A percentile compares a stretch with the other conserved stretches of the same genome.
These are phyloP conservation scores for Acanthamoeba lenticulata DNA, from an alignment of 208 protist species.

Conservation along the genomic window DNA sequence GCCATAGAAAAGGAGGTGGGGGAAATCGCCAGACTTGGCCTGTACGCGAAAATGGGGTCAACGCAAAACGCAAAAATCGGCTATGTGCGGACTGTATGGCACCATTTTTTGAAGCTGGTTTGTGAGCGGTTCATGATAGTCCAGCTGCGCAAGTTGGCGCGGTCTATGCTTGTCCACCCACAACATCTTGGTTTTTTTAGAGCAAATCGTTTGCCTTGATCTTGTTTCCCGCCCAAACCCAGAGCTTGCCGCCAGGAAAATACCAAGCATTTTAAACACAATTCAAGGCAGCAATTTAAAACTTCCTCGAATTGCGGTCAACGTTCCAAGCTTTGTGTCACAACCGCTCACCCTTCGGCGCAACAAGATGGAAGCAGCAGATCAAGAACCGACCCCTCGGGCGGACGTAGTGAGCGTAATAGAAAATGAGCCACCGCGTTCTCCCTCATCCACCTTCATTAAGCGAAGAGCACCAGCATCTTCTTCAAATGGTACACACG, in stretches of 20 bases:
- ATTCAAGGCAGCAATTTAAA: too few species aligned
- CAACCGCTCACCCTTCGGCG: background rate
- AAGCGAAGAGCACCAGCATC: background rate
- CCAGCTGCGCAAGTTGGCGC: conserved; percentile 93
- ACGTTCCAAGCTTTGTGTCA: background rate
- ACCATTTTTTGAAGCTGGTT: conserved; percentile 92
- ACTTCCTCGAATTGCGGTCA: too few species aligned
- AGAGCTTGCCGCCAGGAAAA: too few species aligned
- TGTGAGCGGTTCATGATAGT: conserved; percentile 94
- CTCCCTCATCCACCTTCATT: background rate
- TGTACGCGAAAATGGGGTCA: background rate
- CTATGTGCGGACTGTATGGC: background rate
- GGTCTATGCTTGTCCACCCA: conserved; percentile 99
- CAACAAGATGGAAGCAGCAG: too few species aligned
- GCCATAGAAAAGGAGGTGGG: conserved; percentile 98
- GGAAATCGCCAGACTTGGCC: conserved; percentile 89
- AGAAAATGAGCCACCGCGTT: too few species aligned
- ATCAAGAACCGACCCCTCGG: background rate
- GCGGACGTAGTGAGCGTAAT: too few species aligned
- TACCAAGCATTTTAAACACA: too few species aligned
- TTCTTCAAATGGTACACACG: background rate
- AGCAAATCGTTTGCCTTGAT: background rate
- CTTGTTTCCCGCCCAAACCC: background rate
- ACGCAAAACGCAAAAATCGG: background rate
- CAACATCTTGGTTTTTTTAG: conserved; percentile 94